These are phyloP conservation scores for Hyaloscypha hepaticicola DNA, from an alignment of 495 filamentous ascomycete genomes.

Conservation along the genomic window DNA sequence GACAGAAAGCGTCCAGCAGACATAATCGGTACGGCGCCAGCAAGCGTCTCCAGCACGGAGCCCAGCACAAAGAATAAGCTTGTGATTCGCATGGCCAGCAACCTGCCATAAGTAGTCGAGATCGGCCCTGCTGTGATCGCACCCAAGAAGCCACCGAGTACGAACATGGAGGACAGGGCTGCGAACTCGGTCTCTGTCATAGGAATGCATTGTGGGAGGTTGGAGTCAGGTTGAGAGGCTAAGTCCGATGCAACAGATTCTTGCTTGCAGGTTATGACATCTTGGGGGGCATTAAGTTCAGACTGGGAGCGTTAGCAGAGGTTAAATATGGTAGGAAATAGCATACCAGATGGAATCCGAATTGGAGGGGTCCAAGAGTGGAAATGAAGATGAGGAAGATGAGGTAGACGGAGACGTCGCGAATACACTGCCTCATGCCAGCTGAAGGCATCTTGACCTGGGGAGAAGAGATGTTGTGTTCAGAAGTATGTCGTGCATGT, in stretches of 20 bases:
- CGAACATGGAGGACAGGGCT: conserved; percentile 84
- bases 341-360: conserved; percentile 87
- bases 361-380: conserved; percentile 82
- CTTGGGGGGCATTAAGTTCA: conserved; percentile 91
- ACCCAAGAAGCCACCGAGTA: conserved; percentile 82
- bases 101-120: conserved; percentile 69
- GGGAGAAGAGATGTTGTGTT: neutral
- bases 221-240: conserved; percentile 31
- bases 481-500: neutral
- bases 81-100: conserved; percentile 67
- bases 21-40: conserved; percentile 65
- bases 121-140: conserved; percentile 75
- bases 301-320: conserved; percentile 52
- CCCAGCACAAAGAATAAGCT: conserved; percentile 75
- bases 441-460: conserved; percentile 24
- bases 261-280: conserved; percentile 78
- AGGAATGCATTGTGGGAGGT: conserved; percentile 73
- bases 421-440: conserved; percentile 29
- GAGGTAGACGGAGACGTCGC: conserved; percentile 61
- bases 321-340: neutral
- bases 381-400: conserved; percentile 58
- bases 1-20: conserved; percentile 73
- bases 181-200: conserved; percentile 78
- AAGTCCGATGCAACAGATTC: conserved; percentile 48
- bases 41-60: conserved; percentile 68